Conservation (phyloP, 78 protist species). For the Dictyostelium intermedium region DNA sequence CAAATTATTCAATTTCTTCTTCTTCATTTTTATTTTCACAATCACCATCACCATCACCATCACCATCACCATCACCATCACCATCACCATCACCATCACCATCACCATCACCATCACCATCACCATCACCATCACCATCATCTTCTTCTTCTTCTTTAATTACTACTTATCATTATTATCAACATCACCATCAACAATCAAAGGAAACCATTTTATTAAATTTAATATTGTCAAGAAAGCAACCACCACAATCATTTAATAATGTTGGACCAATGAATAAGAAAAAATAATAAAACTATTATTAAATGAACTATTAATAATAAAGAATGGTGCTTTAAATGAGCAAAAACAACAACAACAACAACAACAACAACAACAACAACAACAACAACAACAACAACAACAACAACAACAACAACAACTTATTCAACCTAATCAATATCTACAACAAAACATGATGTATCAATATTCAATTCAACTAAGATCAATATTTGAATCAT, state of each 20-base stretch:
- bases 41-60: neutral
- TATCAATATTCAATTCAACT: neutral
- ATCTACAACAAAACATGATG: neutral
- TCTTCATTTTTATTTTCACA: too few species aligned
- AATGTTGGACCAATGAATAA: neutral
- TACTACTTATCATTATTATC: neutral
- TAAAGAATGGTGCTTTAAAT: neutral
- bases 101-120: neutral
- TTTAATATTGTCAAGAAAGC: neutral
- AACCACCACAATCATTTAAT: neutral
- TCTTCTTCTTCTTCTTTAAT: neutral
- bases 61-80: neutral
- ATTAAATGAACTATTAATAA: neutral
- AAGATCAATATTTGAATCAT: conserved; percentile 2
- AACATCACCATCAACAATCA: neutral
- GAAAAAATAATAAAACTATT: neutral
- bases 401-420: neutral
- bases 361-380: neutral
- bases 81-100: too few species aligned
- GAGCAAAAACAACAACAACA: neutral
- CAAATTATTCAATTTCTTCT: neutral
- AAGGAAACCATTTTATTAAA: neutral
- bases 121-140: neutral
- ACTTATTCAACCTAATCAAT: neutral
- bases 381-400: too few species aligned